Base-by-base conservation (phyloP, 1,284 basidiomycete species). In the Puccinia novopanici region DNA sequence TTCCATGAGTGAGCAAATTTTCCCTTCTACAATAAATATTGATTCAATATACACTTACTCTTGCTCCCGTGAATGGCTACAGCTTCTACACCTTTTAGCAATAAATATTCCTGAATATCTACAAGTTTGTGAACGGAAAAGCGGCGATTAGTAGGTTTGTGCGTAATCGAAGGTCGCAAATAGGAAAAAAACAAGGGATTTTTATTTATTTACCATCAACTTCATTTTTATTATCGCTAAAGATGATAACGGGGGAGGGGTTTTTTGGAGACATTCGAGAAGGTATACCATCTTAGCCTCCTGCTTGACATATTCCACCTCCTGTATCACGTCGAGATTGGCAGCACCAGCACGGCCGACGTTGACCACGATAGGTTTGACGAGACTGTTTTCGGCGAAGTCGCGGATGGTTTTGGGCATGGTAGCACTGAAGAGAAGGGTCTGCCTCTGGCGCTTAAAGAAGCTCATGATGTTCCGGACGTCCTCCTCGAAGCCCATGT, bases 261-360 rank as follows among this genome's bases (percentile, higher is more conserved):
- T 99, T 88, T 99, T 99, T 85, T 99, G 97, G 81, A 99, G 86
- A 86, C 95, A 97, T 86, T 99, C 97, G 65, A 99, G 88, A 19
- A 99, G 89, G 85, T 98, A 98, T 0, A 98, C 94, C 96, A 99
- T 98, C 87, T 99, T 99, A 0, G 96, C 95, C 86, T 99, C 97
- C 84, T 96, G 94, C 87, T 98, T 98, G 83, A 99, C 97, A 84
- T 97, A 98, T 87, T 99, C 97, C 30, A 99, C 94, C 70, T 98
- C 93, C 85, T 99, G 97, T 59, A 99, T 89, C 15, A 99, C 94
- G 85, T 98, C 95, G 86, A 99, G 87, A 86, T 95, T 97, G 50
- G 97, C 97, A 13, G 97, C 96, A 85, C 97, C 97, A 0, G 97
- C 96, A 84, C 97, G 92, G 50, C 97, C 97, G 57, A 98, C 96